Evolutionary conservation across 345 rosid species (phyloP).

Genomic region (Geranium brycei): DNA sequence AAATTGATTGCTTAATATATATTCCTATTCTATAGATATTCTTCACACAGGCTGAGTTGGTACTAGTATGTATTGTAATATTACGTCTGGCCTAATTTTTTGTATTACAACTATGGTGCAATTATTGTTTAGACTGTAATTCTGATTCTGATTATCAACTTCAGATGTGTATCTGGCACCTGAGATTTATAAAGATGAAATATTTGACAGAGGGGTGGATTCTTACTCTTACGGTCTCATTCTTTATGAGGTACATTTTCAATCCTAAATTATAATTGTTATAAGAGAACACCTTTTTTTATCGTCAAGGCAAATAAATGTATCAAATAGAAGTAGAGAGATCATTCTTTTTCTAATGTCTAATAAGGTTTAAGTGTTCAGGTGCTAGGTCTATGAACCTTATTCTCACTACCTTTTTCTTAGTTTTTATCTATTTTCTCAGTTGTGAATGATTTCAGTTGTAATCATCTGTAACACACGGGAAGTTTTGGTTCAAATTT

Average conservation of each 20-base stretch:
- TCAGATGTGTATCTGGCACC: slow-evolving; percentile 73
- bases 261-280: slow-evolving; percentile 1
- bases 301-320: not conserved
- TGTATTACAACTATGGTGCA: not conserved
- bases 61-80: not conserved
- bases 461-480: too few species aligned
- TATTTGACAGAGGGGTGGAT: slow-evolving; percentile 69
- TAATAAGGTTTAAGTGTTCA: not conserved
- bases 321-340: too few species aligned
- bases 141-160: slow-evolving; percentile 11
- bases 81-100: not conserved
- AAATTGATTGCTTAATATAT: too few species aligned
- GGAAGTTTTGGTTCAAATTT: too few species aligned
- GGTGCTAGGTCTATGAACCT: not conserved
- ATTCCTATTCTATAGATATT: too few species aligned
- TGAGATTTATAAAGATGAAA: slow-evolving; percentile 47
- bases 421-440: not conserved
- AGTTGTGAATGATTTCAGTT: not conserved
- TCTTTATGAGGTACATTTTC: slow-evolving; percentile 60
- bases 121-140: slow-evolving; percentile 4
- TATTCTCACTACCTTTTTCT: not conserved
- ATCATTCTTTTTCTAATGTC: not conserved
- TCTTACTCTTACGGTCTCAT: slow-evolving; percentile 74
- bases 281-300: not conserved
- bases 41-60: too few species aligned